Conservation (phyloP, 495 filamentous ascomycete genomes). For the Neurospora sp. region DNA sequence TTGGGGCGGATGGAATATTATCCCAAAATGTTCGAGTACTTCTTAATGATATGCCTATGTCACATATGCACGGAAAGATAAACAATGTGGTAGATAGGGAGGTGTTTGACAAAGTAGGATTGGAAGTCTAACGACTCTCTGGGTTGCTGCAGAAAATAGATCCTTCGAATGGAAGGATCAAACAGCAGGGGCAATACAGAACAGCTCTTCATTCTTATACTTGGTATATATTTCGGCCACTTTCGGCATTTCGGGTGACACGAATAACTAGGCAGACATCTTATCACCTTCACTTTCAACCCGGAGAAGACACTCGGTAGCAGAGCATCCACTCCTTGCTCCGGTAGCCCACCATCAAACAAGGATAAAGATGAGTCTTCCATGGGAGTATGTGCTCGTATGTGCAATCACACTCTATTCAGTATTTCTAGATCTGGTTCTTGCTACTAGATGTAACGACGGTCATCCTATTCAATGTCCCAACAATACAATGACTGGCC, state of each 20-base stretch:
- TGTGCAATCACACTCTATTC: background rate
- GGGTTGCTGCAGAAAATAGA: too few relatives aligned
- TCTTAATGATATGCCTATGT: background rate
- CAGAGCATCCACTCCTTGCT: background rate
- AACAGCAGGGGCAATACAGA: too few relatives aligned
- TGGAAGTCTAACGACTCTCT: background rate
- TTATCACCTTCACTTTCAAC: background rate
- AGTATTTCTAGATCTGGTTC: background rate
- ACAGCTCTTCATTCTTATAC: background rate
- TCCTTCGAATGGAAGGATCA: too few relatives aligned
- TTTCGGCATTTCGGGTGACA: background rate
- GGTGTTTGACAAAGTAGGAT: background rate
- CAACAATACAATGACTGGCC: too few relatives aligned
- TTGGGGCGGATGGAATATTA: background rate
- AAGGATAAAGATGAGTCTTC: too few relatives aligned
- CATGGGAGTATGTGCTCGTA: too few relatives aligned
- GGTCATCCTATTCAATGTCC: background rate
- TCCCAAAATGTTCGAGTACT: background rate
- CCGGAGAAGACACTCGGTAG: background rate
- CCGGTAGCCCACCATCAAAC: too few relatives aligned
- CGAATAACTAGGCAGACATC: background rate
- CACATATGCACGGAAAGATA: background rate
- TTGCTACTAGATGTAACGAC: background rate
- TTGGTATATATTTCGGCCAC: background rate
- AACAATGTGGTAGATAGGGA: background rate